These are phyloP conservation scores for Fomes fomentarius DNA, from an alignment of 1,284 basidiomycete genomes.

Conservation along the genomic window DNA sequence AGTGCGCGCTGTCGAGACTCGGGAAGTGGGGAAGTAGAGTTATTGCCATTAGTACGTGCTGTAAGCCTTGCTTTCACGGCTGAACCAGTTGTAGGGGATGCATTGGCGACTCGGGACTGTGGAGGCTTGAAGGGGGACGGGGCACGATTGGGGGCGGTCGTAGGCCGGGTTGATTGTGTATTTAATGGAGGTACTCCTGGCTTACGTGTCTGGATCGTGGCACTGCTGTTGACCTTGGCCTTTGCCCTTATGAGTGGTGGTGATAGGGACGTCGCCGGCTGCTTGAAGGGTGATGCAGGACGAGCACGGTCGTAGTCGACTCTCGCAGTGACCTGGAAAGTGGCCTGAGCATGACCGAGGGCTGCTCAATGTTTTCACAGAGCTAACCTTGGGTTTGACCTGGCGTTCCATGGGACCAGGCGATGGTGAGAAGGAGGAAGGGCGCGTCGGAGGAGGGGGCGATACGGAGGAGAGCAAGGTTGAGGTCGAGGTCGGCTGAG, in stretches of 20 bases:
- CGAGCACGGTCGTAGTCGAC: conserved; percentile 38
- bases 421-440: conserved; percentile 11
- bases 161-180: conserved; percentile 22
- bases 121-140: conserved; percentile 46
- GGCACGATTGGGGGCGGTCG: conserved; percentile 35
- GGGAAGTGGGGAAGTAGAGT: conserved; percentile 31
- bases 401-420: conserved; percentile 31
- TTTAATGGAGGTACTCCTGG: conserved; percentile 31
- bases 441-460: conserved; percentile 6
- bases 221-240: conserved; percentile 64
- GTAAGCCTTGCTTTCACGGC: conserved; percentile 59
- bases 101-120: conserved; percentile 26
- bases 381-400: conserved; percentile 35
- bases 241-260: conserved; percentile 46
- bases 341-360: conserved; percentile 25
- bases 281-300: conserved; percentile 57
- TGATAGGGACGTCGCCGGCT: conserved; percentile 38
- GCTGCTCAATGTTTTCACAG: conserved; percentile 7
- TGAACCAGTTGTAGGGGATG: conserved; percentile 32
- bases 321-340: conserved; percentile 39
- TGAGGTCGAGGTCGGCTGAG: conserved; percentile 17
- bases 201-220: conserved; percentile 48
- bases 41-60: conserved; percentile 38
- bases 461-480: conserved; percentile 5
- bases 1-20: conserved; percentile 33